Conservation (phyloP, 805 yeast genomes). For the Cyberlindnera xishuangbannaensis region DNA sequence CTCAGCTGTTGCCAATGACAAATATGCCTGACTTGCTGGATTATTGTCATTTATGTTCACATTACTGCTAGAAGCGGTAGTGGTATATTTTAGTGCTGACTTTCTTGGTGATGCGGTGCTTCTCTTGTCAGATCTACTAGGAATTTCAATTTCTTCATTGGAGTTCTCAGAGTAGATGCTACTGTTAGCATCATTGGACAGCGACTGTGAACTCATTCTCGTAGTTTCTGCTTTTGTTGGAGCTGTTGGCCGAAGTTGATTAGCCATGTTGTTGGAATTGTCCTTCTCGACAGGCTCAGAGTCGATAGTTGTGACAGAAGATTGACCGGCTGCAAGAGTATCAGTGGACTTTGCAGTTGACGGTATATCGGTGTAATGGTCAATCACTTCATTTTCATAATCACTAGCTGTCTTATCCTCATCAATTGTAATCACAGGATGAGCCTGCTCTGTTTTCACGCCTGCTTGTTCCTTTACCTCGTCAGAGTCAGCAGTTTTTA, state of each 20-base stretch:
- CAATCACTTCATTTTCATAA: conserved; percentile 12
- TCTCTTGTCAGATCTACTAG: conserved; percentile 31
- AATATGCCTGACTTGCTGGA: conserved; percentile 58
- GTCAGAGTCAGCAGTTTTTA: background rate
- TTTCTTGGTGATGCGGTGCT: conserved; percentile 34
- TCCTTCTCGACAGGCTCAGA: conserved; percentile 10
- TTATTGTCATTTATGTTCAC: conserved; percentile 8
- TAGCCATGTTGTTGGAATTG: conserved; percentile 33
- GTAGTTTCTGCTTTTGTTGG: conserved; percentile 17
- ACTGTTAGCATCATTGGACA: conserved; percentile 5
- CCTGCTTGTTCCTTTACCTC: background rate
- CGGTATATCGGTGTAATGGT: conserved; percentile 18
- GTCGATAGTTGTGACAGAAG: conserved; percentile 20
- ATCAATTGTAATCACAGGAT: background rate
- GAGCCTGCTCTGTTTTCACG: too few relatives aligned
- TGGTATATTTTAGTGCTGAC: conserved; percentile 34
- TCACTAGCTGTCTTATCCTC: conserved; percentile 6
- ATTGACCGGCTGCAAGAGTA: conserved; percentile 13
- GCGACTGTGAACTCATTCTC: conserved; percentile 2
- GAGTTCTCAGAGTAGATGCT: conserved; percentile 13
- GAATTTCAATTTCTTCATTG: conserved; percentile 20
- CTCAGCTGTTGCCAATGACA: conserved; percentile 71
- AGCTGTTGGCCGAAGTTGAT: conserved; percentile 38
- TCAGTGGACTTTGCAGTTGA: conserved; percentile 24
- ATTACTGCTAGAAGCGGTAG: conserved; percentile 21